A percentile compares a stretch with the other conserved stretches of the same genome.
Evolutionary conservation across 345 rosid species (phyloP).

Genomic region (Eucalyptus marginata): DNA sequence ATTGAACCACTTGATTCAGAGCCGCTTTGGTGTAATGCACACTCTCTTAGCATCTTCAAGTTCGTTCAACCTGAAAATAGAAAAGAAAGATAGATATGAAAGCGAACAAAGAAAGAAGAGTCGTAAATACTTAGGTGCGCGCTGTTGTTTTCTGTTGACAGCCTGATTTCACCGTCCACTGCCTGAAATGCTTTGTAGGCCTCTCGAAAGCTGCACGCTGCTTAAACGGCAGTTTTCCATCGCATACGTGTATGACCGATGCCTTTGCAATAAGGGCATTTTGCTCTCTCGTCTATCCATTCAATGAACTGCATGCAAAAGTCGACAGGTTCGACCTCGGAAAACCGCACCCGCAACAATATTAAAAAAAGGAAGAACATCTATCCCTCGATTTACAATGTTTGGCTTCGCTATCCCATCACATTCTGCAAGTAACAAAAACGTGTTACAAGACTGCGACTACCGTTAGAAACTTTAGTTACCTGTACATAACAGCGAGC

Average conservation of each 20-base stretch:
- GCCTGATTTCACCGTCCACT: not conserved
- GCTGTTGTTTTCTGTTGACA: not conserved
- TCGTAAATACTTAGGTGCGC: not conserved
- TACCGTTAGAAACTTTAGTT: not conserved
- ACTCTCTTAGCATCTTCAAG: not conserved
- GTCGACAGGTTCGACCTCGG: not conserved
- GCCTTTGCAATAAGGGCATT: slow-evolving; percentile 75
- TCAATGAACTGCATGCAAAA: slow-evolving; percentile 51
- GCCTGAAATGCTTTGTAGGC: not conserved
- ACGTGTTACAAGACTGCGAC: not conserved
- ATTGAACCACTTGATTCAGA: not conserved
- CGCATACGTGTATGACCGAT: slow-evolving; percentile 51
- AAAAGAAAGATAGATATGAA: no score
- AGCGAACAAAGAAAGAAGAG: not conserved
- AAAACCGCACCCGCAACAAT: not conserved
- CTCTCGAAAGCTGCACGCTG: not conserved
- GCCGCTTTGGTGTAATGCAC: not conserved
- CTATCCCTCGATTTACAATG: slow-evolving; percentile 15
- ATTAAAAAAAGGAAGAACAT: not conserved
- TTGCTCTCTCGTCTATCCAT: slow-evolving; percentile 61
- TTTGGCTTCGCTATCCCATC: slow-evolving; percentile 93
- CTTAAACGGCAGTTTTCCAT: slow-evolving; percentile 24
- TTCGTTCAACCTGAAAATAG: not conserved
- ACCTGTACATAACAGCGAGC: not conserved
- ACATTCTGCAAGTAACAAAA: slow-evolving; percentile 46